Evolutionary conservation across 2,329 filamentous ascomycete species (phyloP), one percentile per base, ranked within the genome.

Genomic region (Colletotrichum brevisporum): DNA sequence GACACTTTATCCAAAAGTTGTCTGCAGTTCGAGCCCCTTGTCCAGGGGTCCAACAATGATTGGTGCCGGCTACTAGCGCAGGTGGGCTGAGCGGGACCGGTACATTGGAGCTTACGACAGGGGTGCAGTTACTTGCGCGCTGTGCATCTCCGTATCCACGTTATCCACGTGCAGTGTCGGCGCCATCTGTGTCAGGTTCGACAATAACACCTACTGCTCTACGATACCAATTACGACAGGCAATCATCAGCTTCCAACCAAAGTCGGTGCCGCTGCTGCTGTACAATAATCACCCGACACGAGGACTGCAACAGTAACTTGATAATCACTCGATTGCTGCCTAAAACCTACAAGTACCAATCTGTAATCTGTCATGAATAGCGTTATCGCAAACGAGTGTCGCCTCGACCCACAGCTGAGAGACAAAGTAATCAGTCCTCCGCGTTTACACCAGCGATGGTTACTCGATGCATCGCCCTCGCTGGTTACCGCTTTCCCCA

Each of bases 1-100:
- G 70, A 72, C 70, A 72, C 63, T 71, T 62, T 72, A 72, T 69
- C 70, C 69, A 69, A 63, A 72, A 69, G 68, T 63, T 68, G 53
- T 70, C 58, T 64, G 52, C 57, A 69, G 31, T 64, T 59, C 57
- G 41, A 31, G 31, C 39, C 66, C 69, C 69, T 61, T 71, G 69
- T 58, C 50, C 56, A 66, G 62, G 63, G 57, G 21, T 51, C 58
- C 55, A n/a, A n/a, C 39, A 58, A 47, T 71, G 69, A 70, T 71
- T 71, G 69, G 69, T 64, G 66, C 66, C 45, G 50, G 24, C 31
- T 5, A 47, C 39, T 56, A 69, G 67, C 54, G 51, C 53, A 45
- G 39, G 56, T 68, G 47, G 48, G 39, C 47, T 48, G 10, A 48
- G 56, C 47, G 61, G 62, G 62, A 57, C 52, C n/a, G 54, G 48